Evolutionary conservation across 495 filamentous ascomycete genomes (phyloP).

Genomic region (Neurospora sp.): DNA sequence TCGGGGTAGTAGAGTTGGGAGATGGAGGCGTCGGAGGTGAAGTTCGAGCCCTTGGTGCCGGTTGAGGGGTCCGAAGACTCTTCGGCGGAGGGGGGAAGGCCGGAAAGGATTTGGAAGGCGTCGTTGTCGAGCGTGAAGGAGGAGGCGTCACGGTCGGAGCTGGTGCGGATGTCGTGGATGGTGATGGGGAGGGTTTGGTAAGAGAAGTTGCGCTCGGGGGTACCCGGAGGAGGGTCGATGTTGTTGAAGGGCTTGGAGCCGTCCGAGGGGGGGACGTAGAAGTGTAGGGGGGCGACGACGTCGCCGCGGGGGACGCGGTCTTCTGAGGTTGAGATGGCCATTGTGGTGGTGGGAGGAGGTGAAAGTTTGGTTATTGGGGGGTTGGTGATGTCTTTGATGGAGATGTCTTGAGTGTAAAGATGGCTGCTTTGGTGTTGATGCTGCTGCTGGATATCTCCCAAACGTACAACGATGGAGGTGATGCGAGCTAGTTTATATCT

Average conservation of each 20-base stretch:
- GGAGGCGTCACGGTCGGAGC: conserved; percentile 8
- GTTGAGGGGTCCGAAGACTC: too few species aligned
- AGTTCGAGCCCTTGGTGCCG: conserved; percentile 27
- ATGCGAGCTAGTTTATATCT: neutral
- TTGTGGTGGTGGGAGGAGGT: neutral
- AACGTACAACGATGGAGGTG: neutral
- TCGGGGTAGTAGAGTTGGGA: conserved; percentile 71
- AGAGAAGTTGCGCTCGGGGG: conserved; percentile 53
- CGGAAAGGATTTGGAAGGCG: conserved; percentile 53
- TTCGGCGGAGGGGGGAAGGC: conserved; percentile 37
- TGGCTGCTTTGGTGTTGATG: neutral
- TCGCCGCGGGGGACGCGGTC: conserved; percentile 52
- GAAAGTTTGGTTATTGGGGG: neutral
- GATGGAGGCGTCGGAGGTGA: conserved; percentile 54
- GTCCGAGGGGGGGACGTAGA: conserved; percentile 55
- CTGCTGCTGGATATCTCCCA: neutral
- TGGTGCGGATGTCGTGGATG: conserved; percentile 52
- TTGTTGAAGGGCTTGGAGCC: conserved; percentile 57
- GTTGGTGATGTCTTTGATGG: neutral
- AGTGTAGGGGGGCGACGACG: conserved; percentile 54
- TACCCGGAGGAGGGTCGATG: conserved; percentile 54
- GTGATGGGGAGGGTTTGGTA: conserved; percentile 33
- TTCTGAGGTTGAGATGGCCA: conserved; percentile 1
- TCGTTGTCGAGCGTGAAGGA: conserved; percentile 59
- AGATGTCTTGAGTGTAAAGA: neutral